Evolutionary conservation across 306 rosid species (phyloP).

Genomic region (Datisca glomerata): DNA sequence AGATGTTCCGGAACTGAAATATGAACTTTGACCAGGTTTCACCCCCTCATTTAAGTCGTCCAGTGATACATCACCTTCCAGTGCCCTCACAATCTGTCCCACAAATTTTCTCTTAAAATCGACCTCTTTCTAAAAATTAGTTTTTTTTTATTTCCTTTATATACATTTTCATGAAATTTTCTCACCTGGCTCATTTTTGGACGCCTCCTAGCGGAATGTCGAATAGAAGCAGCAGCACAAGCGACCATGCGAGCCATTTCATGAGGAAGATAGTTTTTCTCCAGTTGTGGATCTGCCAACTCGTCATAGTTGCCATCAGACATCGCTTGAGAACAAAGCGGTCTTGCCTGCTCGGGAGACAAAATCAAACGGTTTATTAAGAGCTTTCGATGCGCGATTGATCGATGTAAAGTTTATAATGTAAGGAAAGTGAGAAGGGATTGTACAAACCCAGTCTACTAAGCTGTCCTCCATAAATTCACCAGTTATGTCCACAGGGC

Average conservation of each 20-base stretch:
- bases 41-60: constrained; percentile 46
- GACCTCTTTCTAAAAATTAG: too few relatives aligned
- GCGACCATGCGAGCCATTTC: constrained; percentile 71
- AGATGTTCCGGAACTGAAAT: constrained; percentile 15
- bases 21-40: constrained; percentile 31
- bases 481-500: constrained; percentile 29
- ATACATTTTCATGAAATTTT: constrained; percentile 8
- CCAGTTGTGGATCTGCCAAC: constrained; percentile 51
- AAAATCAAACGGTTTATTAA: too few relatives aligned
- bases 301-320: constrained; percentile 27
- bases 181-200: constrained; percentile 88
- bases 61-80: constrained; percentile 69
- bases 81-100: constrained; percentile 49
- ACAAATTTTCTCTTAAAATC: too few relatives aligned
- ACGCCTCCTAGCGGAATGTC: constrained; percentile 58
- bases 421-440: background rate
- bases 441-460: constrained; percentile 67
- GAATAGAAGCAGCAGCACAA: constrained; percentile 51
- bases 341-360: constrained; percentile 50
- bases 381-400: too few relatives aligned
- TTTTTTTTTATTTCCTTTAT: background rate
- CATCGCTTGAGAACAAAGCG: constrained; percentile 39
- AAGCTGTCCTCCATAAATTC: constrained; percentile 49
- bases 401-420: too few relatives aligned
- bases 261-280: constrained; percentile 25